Base-by-base conservation (phyloP, 2,329 filamentous ascomycete species). In the Aureobasidium melanogenum region DNA sequence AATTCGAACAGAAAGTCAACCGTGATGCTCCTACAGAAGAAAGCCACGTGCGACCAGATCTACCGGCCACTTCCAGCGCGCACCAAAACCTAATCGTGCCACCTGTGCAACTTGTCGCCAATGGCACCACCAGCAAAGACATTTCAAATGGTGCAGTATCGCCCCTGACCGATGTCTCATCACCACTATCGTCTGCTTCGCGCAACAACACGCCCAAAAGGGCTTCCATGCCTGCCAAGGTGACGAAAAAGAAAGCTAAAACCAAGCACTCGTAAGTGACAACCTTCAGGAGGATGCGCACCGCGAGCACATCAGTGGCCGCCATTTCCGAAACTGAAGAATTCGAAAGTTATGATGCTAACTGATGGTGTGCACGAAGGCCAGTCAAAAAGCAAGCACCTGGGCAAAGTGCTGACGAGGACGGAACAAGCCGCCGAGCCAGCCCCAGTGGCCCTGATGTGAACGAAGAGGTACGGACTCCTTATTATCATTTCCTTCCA, bases 331-430 rank as follows among this genome's bases (percentile, higher is more conserved):
- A 24, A 10, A 39, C 17, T 19, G 15, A 30, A 30, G 19, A 24
- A 22, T 2, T 34, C 7, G 52, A 44, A 44, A 44, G 24, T 47
- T 41, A 28, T 10, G 7, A 57, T 57, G 52, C 54, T 57, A 44
- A 57, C 30, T 41, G 19, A 17, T 26, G 26, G 9, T 47, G 43
- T 46, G 65, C 70, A 67, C 65, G 63, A 71, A 92, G 88, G 66
- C 88, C 88, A 47, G 81, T 87, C 73, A 92, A 92, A 78, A 90
- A 88, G 77, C 88, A 87, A 73, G 80, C 81, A 64, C 83, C 85
- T 67, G 83, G 84, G 66, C 82, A 85, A 67, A 86, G 86, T 71
- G 88, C 87, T 69, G 80, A 89, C 71, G 82, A 87, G 70, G 83
- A 84, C 69, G 75, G 79, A 67, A 81, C 81, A 77, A 85, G 84